Base-by-base conservation (phyloP, 2,329 filamentous ascomycete species). In the Venturia asperata region DNA sequence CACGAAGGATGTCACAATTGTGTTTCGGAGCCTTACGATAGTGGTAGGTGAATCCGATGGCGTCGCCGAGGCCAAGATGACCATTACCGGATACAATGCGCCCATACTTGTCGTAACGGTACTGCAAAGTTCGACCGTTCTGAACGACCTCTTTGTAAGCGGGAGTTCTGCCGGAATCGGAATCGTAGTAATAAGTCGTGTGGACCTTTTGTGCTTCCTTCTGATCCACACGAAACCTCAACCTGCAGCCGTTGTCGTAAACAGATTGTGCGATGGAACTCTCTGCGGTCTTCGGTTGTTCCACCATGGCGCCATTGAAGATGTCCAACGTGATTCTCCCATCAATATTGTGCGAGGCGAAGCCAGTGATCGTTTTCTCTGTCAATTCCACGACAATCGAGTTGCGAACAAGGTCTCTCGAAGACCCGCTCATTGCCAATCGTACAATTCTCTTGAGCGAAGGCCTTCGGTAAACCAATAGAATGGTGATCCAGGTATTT, bases 31-130 rank as follows among this genome's bases (percentile, higher is more conserved):
- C n/a, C 42, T 61, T 61, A 13, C 60, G 60, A 61, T 61, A 61
- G n/a, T 42, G 42, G 37, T 61, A 61, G 37, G 37, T 61, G 11
- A 61, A 61, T 24, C 37, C 60, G 19, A 61, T 27, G 39, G 37
- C 39, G n/a, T 61, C 60, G 3, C 76, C 77, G 11, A 61, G n/a
- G 19, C 60, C n/a, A 19, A 45, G 37, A 27, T 61, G 60, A 21
- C 37, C 42, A 34, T 42, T 61, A 11, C 60, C 60, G 19, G 39
- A 42, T 11, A 17, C 34, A 7, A 61, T 61, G 39, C 60, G 60
- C 27, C 60, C 60, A n/a, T 41, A 45, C 15, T 61, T 42, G 17
- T 61, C 60, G 42, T 61, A 61, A 10, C 42, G 60, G 37, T 45
- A 42, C 27, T 61, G 60, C 15, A 61, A 19, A 19, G 37, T 61